Evolutionary conservation across 2,329 filamentous ascomycete species (phyloP).

Genomic region (Lasiodiplodia sp.): DNA sequence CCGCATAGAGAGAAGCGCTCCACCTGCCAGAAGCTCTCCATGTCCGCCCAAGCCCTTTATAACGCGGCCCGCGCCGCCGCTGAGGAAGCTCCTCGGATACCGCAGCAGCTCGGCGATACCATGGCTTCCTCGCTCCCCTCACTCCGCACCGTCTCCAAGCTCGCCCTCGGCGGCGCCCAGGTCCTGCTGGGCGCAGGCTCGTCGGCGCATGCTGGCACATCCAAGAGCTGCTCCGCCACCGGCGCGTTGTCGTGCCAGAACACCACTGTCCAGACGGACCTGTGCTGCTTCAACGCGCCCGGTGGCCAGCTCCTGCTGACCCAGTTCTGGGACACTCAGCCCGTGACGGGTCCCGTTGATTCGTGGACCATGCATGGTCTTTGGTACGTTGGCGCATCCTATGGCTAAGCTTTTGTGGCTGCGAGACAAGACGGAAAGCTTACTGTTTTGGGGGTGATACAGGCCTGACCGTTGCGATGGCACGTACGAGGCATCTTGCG

Average conservation of each 20-base stretch:
- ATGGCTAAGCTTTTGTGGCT: slow-evolving; percentile 6
- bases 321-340: slow-evolving; percentile 78
- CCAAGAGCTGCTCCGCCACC: slow-evolving; percentile 42
- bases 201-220: slow-evolving; percentile 38
- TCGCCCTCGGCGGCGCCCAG: slow-evolving; percentile 45
- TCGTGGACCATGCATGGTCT: slow-evolving; percentile 77
- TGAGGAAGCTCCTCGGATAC: slow-evolving; percentile 11
- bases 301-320: slow-evolving; percentile 76
- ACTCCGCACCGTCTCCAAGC: slow-evolving; percentile 45
- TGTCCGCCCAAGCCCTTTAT: slow-evolving; percentile 28
- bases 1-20: neutral
- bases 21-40: neutral
- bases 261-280: slow-evolving; percentile 65
- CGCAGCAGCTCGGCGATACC: slow-evolving; percentile 21
- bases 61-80: slow-evolving; percentile 29
- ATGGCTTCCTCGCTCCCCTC: slow-evolving; percentile 45
- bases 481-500: slow-evolving; percentile 72
- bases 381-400: slow-evolving; percentile 52
- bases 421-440: neutral
- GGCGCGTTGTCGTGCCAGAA: slow-evolving; percentile 69
- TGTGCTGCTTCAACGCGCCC: slow-evolving; percentile 78
- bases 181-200: slow-evolving; percentile 41
- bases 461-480: slow-evolving; percentile 69
- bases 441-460: slow-evolving; percentile 2
- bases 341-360: slow-evolving; percentile 59